phyloP scores from a whole-genome alignment of 179 eudicot species.

The Silene noctiflora region DNA sequence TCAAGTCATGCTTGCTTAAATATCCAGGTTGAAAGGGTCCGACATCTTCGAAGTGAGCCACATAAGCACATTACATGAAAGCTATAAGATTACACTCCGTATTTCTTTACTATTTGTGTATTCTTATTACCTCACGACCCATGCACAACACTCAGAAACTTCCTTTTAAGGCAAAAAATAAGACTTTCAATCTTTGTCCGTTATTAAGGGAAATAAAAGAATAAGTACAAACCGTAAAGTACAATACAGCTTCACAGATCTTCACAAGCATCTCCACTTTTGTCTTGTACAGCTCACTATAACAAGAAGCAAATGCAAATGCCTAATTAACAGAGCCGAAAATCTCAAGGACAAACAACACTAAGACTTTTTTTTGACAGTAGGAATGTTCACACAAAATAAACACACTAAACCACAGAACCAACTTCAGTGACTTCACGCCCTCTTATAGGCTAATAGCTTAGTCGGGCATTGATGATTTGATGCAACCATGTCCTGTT shows the following conservation, averaged over 20 bases:
- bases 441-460: neutral
- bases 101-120: neutral
- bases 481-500: neutral
- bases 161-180: neutral
- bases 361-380: constrained; percentile 3
- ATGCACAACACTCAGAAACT: neutral
- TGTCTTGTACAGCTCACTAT: constrained; percentile 27
- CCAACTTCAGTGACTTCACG: neutral
- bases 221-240: constrained; percentile 20
- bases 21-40: too few species aligned
- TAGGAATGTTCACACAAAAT: neutral
- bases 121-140: neutral
- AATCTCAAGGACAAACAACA: constrained; percentile 2
- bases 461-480: too few species aligned
- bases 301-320: constrained; percentile 12
- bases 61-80: too few species aligned
- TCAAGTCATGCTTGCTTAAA: neutral
- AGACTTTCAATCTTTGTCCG: neutral
- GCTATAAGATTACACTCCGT: neutral
- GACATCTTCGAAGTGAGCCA: too few species aligned
- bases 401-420: neutral
- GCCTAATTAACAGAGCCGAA: constrained; percentile 7
- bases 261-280: constrained; percentile 23
- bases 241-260: constrained; percentile 21
- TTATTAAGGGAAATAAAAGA: neutral